Percentiles rank a stretch among this genome's conserved stretches.
Evolutionary conservation across 179 eudicot genomes (phyloP).

Genomic region (Sideroxylon spinosum): DNA sequence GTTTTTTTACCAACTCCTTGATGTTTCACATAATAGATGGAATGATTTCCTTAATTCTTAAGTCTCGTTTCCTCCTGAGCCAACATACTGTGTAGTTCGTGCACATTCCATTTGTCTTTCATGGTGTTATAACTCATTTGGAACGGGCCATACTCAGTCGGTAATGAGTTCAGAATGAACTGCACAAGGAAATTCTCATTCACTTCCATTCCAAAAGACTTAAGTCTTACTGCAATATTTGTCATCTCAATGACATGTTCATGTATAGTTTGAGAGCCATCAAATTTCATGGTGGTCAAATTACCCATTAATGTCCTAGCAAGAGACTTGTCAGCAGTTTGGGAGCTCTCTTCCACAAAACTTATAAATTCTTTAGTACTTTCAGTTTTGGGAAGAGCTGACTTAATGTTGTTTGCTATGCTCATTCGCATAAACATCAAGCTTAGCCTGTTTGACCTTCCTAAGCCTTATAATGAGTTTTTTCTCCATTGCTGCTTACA

Average conservation of each 20-base stretch:
- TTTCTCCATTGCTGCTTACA: not conserved
- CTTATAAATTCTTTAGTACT: slow-evolving; percentile 22
- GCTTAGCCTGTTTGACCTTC: slow-evolving; percentile 11
- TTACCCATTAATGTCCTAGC: slow-evolving; percentile 23
- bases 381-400: slow-evolving; percentile 4
- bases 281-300: slow-evolving; percentile 24
- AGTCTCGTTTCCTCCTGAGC: slow-evolving; percentile 17
- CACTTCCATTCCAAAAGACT: slow-evolving; percentile 20
- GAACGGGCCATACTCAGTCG: slow-evolving; percentile 9
- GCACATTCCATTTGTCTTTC: slow-evolving; percentile 19
- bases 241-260: slow-evolving; percentile 22
- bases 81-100: slow-evolving; percentile 9
- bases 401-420: not conserved
- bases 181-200: slow-evolving; percentile 13
- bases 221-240: slow-evolving; percentile 15
- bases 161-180: slow-evolving; percentile 12
- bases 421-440: slow-evolving; percentile 21
- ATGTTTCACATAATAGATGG: not conserved
- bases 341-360: slow-evolving; percentile 20
- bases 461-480: not conserved
- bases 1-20: slow-evolving; percentile 10
- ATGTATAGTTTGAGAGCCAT: slow-evolving; percentile 21
- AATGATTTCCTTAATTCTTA: not conserved
- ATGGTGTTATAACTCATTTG: slow-evolving; percentile 17
- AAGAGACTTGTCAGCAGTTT: slow-evolving; percentile 18